Evolutionary conservation across 257 asterid genomes (phyloP).

Genomic region (Dorcoceras hygrometricum): DNA sequence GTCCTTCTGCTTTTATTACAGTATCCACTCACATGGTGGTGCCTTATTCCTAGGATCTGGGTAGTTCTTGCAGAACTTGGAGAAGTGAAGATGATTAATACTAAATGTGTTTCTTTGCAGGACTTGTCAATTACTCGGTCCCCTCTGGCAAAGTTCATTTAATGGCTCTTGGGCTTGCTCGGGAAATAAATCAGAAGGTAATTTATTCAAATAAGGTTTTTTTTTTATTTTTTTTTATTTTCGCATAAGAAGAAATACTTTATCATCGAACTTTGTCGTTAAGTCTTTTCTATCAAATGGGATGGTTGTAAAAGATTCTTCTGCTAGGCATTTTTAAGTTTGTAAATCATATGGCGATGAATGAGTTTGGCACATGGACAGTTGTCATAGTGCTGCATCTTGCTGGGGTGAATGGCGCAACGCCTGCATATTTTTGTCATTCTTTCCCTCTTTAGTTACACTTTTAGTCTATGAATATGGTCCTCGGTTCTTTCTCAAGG

Average conservation of each 20-base stretch:
- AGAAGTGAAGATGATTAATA: conserved; percentile 4
- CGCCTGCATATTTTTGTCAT: neutral
- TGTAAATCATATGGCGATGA: neutral
- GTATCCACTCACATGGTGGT: too few relatives aligned
- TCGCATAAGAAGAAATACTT: neutral
- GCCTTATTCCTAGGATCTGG: too few relatives aligned
- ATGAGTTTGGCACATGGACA: too few relatives aligned
- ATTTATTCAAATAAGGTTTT: neutral
- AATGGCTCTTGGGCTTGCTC: conserved; percentile 85
- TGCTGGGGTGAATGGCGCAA: neutral
- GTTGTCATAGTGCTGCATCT: too few relatives aligned
- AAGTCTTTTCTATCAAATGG: neutral
- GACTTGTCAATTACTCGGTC: conserved; percentile 85
- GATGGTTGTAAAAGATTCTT: neutral
- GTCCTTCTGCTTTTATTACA: too few relatives aligned
- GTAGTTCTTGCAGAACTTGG: too few relatives aligned
- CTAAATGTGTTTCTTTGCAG: conserved; percentile 39
- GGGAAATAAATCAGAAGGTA: conserved; percentile 77
- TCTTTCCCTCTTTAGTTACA: neutral
- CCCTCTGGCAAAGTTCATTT: conserved; percentile 70
- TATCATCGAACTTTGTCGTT: neutral
- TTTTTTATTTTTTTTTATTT: neutral
- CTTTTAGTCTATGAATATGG: neutral
- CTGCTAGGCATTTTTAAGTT: neutral
- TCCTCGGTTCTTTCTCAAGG: conserved; percentile 3